Base-by-base conservation (phyloP, 192 early-diverging fungal genomes). In the Phlyctochytrium planicorne region DNA sequence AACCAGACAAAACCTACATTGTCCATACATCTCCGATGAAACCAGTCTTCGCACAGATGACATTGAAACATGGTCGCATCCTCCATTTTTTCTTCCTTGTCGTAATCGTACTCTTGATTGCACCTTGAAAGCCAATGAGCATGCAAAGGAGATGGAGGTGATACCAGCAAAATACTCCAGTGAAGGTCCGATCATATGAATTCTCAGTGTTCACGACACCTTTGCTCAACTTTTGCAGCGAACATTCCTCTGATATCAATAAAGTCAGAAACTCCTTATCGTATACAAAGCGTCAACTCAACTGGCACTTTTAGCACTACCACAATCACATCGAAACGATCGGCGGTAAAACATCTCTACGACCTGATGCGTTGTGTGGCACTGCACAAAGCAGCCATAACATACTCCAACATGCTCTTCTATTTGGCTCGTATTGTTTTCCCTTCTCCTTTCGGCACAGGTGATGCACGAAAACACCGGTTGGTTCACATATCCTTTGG, bases 311-410 rank as follows among this genome's bases (percentile, higher is more conserved):
- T 74, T 3, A n/a, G 50, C 24, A 0, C 90, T 89, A 3, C 93
- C 95, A 59, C 95, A 98, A 77, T 96, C 93, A 74, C 95, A 98
- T 34, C 67, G 63, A 37, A 97, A 97, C 62, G 78, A 67, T 1
- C 94, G 78, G 60, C 94, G 93, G 3, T 87, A 83, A 70, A 94
- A 94, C 55, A 96, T 74, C 74, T 98, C 94, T 35, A 93, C 81
- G 14, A 94, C 76, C 4, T 94, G 85, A 74, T 94, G 92, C 40
- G 80, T 87, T 4, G 80, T 80, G 60, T 81, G 82, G 68, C 80
- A 86, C 68, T 73, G 66, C 52, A 74, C 68, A 35, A 67, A 66
- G 32, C 69, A 71, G 14, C 52, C 69, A 55, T 71, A 81, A 81
- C 69, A 68, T 12, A 68, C 66, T 2, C 66, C 66, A 57, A 57